Evolutionary conservation across 495 filamentous ascomycete genomes (phyloP), one percentile per base, ranked within the genome.

Genomic region (Trichocladium antarcticum): DNA sequence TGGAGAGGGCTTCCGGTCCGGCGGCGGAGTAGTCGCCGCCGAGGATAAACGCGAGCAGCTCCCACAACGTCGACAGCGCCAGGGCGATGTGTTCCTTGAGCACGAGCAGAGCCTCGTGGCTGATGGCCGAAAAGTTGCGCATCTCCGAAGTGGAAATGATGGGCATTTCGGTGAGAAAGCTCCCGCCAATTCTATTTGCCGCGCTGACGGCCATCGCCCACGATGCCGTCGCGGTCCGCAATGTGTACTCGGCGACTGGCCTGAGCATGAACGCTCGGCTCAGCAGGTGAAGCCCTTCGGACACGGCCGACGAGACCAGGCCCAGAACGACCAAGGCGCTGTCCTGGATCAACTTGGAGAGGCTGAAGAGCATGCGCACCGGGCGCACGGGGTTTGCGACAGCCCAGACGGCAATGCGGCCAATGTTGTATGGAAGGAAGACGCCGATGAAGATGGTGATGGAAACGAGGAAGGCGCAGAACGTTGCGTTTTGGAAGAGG

Each of bases 401-500:
- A 19, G 85, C 67, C 51, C 92, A 79, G 29, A 97, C 73, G 3
- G 84, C 79, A 19, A 90, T 69, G 54, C 94, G 92, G 12, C 92
- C 92, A 57, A 82, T 80, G 24, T 93, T 79, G 64, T 97, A 99
- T 0, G 92, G 92, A 38, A 96, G 70, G 68, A 92, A 95, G 37
- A 97, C 79, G 8, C 87, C 88, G 48, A 83, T 59, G 19, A 83
- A 82, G 19, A 97, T 81, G 9, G 90, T 94, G 32, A 85, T 76
- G 7, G 86, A 85, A 12, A 99, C 84, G 17, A 99, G 74, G 47
- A 95, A 80, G 22, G 85, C 84, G 57, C 89, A 89, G 64, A 99
- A 97, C 34, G 95, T 83, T 31, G 82, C 89, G 54, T 97, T 97
- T 60, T 97, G 92, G 53, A 96, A 77, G 7, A 99, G 73, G 17